phyloP scores from a whole-genome alignment of 148 eudicot species.

The Spergularia bocconei region DNA sequence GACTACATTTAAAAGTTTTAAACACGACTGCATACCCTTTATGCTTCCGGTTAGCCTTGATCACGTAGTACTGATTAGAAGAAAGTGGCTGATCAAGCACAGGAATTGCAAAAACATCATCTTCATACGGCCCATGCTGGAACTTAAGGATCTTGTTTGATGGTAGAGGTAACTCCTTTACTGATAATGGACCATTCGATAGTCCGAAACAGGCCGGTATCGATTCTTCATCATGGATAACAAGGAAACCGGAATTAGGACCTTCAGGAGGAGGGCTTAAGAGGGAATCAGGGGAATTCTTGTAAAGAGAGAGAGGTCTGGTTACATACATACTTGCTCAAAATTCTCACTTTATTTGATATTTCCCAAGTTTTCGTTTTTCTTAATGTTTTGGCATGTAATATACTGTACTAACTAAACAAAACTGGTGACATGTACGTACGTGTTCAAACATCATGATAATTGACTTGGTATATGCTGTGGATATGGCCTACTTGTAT shows the following conservation, averaged over 20 bases:
- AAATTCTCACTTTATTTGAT: neutral
- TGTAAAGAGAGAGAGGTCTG: constrained; percentile 29
- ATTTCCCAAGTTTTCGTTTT: neutral
- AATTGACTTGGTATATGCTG: constrained; percentile 4
- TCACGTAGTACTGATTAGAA: constrained; percentile 31
- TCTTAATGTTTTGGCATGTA: neutral
- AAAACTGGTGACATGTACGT: neutral
- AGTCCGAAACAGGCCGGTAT: constrained; percentile 24
- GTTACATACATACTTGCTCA: constrained; percentile 30
- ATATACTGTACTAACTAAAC: neutral
- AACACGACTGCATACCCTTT: constrained; percentile 21
- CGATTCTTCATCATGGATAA: constrained; percentile 30
- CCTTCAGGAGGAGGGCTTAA: constrained; percentile 31
- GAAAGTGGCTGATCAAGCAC: constrained; percentile 34
- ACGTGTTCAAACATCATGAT: neutral
- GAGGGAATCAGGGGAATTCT: constrained; percentile 23
- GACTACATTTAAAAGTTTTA: no score
- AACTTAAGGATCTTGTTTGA: constrained; percentile 21
- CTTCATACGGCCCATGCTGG: neutral
- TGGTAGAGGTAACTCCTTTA: constrained; percentile 21
- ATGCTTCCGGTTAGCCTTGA: constrained; percentile 21
- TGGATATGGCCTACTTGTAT: neutral
- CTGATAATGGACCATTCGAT: neutral
- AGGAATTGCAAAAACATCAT: constrained; percentile 29
- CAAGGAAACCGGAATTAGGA: constrained; percentile 31